Conservation (phyloP, 176 grass and related monocot species). For the Cenchrus fungigraminus region DNA sequence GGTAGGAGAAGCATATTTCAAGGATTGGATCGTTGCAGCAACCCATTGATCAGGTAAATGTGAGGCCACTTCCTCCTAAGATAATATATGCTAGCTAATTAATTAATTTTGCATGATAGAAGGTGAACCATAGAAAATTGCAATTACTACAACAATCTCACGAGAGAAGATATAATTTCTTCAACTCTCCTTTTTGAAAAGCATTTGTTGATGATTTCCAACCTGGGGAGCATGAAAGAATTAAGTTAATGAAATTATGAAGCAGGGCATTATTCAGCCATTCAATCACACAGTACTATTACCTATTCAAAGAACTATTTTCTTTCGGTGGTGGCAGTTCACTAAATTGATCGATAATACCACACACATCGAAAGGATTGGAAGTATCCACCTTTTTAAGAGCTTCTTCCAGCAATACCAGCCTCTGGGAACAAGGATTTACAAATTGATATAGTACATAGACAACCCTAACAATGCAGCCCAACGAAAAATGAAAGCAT, state of each 20-base stretch:
- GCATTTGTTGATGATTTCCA: conserved; percentile 81
- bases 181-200: conserved; percentile 87
- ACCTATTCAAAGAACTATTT: too few species aligned
- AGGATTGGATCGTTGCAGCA: conserved; percentile 52
- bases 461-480: conserved; percentile 5
- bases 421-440: too few species aligned
- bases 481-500: conserved; percentile 26
- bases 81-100: conserved; percentile 12
- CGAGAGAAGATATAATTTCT: conserved; percentile 83
- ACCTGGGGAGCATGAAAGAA: conserved; percentile 40
- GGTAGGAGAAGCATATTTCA: conserved; percentile 81
- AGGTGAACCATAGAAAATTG: conserved; percentile 20
- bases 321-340: too few species aligned
- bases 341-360: too few species aligned
- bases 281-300: neutral
- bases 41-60: conserved; percentile 60
- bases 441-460: neutral
- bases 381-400: too few species aligned
- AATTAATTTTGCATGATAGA: neutral
- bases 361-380: too few species aligned
- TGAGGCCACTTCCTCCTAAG: conserved; percentile 66
- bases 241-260: neutral
- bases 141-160: conserved; percentile 51
- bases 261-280: neutral
- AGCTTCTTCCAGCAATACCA: too few species aligned